Base-by-base conservation (phyloP, 1,284 basidiomycete genomes). In the Tilletia caries region DNA sequence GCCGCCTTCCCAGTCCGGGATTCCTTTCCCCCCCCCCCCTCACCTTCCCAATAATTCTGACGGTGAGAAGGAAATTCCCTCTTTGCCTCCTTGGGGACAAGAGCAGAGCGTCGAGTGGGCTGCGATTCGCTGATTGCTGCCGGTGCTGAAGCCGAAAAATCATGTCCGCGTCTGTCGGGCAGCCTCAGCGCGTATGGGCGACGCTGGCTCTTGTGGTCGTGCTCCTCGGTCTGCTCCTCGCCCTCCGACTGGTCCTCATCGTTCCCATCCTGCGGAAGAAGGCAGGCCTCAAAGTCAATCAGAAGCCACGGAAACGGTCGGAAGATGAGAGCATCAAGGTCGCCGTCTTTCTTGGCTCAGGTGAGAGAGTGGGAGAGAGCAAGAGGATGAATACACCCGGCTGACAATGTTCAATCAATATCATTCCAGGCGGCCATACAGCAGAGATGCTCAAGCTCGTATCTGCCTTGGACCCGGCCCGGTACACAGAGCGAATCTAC, bases 391-490 rank as follows among this genome's bases (percentile, higher is more conserved):
- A 18, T 18, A 50, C 18, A 18, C 2, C 8, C 48, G 48, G 48
- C 48, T 50, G 48, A 50, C 48, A 50, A 18, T 50, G 6, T 18
- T 20, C 20, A 8, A 8, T 13, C 20, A 18, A 50, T 18, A 50
- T 25, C 20, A 13, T n/a, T 13, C 18, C 76, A 95, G 95, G 96
- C 34, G 96, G 96, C 0, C 96, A 98, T 84, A 97, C 95, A 5
- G 90, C 89, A 73, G 96, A 99, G 86, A 90, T 91, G 71, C 84
- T 95, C 66, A 86, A 87, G 33, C 86, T 98, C 23, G 76, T 92
- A n/a, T 89, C 89, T 1, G 85, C 89, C 4, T 84, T 98, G 48
- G 90, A 95, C 79, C 90, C 90, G 69, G 79, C 86, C 20, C 89
- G 91, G 62, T 98, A 95, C 83, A 85, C 85, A 1, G 90, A 88